Evolutionary conservation across 2,329 filamentous ascomycete species (phyloP), one percentile per base, ranked within the genome.

Genomic region (Fusarium ramigenum): DNA sequence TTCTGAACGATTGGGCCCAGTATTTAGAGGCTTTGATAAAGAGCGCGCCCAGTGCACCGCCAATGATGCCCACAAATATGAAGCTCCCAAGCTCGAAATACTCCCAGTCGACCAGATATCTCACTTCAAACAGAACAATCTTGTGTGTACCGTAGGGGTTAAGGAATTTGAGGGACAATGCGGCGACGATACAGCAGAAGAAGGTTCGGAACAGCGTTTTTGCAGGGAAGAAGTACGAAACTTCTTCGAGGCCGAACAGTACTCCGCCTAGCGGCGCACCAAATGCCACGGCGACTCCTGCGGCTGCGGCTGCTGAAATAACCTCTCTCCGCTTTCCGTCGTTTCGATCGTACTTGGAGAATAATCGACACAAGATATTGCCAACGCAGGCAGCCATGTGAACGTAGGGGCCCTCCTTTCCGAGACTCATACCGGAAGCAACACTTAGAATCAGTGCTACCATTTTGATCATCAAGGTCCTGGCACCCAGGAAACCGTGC

Each of bases 161-260:
- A 42, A 98, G 86, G 75, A 98, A 98, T 79, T 98, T 98, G 75
- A 99, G 86, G 3, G 95, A 96, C 39, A 99, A 83, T 0, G 96
- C 95, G 4, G 96, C 95, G 37, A 93, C 92, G 77, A 98, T 98
- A 82, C 96, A 98, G 85, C 96, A 98, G 83, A 98, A 98, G 82
- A 99, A 99, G 0, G 96, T 98, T 60, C 96, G 88, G 85, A 99
- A 99, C 14, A 99, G 88, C 0, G 96, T 98, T 84, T 99, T 98
- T 10, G 96, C 94, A 1, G 96, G 96, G 81, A 98, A 98, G 82
- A 98, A 98, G 82, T 98, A 98, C 75, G 93, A 91, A 70, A 98
- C 95, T 87, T 98, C 96, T 82, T 99, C 96, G 36, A 98, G 83
- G 39, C 94, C 95, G 82, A 98, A 98, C 6, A 98, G 87, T 4